phyloP scores from a whole-genome alignment of 192 early-diverging fungal species.

The Dispira parvispora region DNA sequence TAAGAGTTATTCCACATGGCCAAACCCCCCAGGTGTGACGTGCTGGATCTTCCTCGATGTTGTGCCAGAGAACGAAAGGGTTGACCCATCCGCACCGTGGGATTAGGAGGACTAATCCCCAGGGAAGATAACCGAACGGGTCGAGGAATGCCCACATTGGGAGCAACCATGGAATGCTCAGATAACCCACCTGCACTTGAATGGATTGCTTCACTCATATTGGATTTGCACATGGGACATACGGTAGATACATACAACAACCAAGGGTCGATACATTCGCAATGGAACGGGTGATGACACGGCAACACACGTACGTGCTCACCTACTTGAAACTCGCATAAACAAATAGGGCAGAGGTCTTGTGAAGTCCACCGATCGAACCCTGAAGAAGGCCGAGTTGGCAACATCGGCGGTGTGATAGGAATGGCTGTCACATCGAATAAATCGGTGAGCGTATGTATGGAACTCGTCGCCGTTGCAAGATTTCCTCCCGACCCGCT shows the following conservation, averaged over 20 bases:
- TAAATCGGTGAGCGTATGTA: not conserved
- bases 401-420: not conserved
- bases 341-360: not conserved
- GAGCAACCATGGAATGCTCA: too few relatives aligned
- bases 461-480: not conserved
- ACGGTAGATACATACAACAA: not conserved
- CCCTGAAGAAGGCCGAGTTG: not conserved
- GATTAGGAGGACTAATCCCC: too few relatives aligned
- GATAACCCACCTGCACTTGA: too few relatives aligned
- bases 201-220: not conserved
- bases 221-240: slow-evolving; percentile 5
- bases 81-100: too few relatives aligned
- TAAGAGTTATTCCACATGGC: too few relatives aligned
- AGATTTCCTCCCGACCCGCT: not conserved
- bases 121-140: too few relatives aligned
- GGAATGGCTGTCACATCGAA: not conserved
- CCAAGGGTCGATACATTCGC: slow-evolving; percentile 2
- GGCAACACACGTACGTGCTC: not conserved
- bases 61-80: too few relatives aligned
- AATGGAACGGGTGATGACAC: slow-evolving; percentile 1
- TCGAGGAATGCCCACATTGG: too few relatives aligned
- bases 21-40: too few relatives aligned
- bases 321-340: not conserved
- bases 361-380: too few relatives aligned
- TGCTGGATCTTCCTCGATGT: too few relatives aligned